phyloP scores from a whole-genome alignment of 2,329 filamentous ascomycete species.

The Cordyceps sp. region DNA sequence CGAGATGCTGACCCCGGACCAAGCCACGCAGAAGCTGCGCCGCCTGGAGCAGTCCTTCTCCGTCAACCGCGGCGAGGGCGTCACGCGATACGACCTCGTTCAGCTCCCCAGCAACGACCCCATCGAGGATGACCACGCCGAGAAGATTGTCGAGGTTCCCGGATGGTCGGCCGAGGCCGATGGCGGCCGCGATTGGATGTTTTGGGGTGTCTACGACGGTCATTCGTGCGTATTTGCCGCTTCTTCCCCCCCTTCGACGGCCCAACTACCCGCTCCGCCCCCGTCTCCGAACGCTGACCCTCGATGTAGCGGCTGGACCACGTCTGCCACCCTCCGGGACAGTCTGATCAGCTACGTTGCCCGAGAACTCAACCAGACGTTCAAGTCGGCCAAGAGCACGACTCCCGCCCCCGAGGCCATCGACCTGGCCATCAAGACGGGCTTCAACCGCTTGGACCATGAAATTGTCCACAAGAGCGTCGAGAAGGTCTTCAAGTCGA shows the following conservation, averaged over 20 bases:
- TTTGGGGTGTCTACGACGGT: constrained; percentile 97
- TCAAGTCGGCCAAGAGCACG: constrained; percentile 51
- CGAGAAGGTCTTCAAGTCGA: constrained; percentile 74
- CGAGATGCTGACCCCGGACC: constrained; percentile 92
- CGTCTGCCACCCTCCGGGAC: constrained; percentile 87
- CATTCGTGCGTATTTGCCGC: constrained; percentile 51
- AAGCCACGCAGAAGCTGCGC: constrained; percentile 78
- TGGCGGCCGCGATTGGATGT: constrained; percentile 79
- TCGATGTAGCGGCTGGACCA: constrained; percentile 92
- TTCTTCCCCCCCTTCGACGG: background rate
- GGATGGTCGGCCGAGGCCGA: constrained; percentile 26
- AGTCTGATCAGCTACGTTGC: constrained; percentile 85
- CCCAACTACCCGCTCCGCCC: background rate
- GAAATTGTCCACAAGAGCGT: constrained; percentile 93
- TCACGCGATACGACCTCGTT: constrained; percentile 86
- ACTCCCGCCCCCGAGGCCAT: constrained; percentile 64
- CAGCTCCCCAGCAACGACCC: constrained; percentile 94
- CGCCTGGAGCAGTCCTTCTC: constrained; percentile 84
- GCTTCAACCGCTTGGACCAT: constrained; percentile 75
- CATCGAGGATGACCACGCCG: constrained; percentile 95
- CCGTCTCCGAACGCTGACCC: too few species aligned
- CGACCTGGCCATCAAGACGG: constrained; percentile 80
- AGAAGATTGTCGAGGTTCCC: constrained; percentile 91
- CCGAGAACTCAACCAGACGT: constrained; percentile 80
- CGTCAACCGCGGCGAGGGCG: constrained; percentile 76